Evolutionary conservation across 2,329 filamentous ascomycete species (phyloP).

Genomic region (Diaporthe sp.): DNA sequence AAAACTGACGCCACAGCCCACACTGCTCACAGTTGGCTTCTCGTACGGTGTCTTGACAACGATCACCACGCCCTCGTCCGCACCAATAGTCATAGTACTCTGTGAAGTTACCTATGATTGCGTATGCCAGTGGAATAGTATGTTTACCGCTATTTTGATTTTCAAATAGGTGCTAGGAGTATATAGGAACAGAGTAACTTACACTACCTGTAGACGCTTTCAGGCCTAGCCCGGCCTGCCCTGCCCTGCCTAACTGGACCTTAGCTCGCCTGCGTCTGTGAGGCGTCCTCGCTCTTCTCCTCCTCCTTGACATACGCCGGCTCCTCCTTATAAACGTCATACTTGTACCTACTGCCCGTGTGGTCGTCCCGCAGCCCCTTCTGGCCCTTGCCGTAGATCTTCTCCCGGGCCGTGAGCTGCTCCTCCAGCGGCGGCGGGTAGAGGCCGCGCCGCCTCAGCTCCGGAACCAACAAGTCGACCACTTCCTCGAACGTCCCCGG

Average conservation of each 20-base stretch:
- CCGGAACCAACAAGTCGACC: constrained; percentile 63
- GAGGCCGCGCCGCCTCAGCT: constrained; percentile 57
- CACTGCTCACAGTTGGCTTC: too few relatives aligned
- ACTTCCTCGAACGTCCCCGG: constrained; percentile 67
- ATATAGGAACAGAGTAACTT: not conserved
- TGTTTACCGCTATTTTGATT: not conserved
- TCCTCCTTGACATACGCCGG: constrained; percentile 48
- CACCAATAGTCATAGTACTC: too few relatives aligned
- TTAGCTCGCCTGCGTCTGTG: not conserved
- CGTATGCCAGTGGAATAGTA: not conserved
- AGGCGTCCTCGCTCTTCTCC: not conserved
- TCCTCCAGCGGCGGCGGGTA: constrained; percentile 53
- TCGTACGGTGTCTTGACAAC: too few relatives aligned
- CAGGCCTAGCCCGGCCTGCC: not conserved
- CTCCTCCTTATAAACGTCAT: constrained; percentile 72
- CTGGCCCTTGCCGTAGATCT: constrained; percentile 73
- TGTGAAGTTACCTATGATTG: not conserved
- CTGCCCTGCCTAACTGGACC: too few relatives aligned
- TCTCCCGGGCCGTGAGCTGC: constrained; percentile 69
- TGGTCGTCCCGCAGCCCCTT: constrained; percentile 70
- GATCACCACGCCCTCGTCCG: too few relatives aligned
- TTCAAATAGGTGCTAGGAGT: not conserved
- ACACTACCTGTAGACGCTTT: not conserved
- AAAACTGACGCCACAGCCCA: too few relatives aligned
- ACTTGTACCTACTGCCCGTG: constrained; percentile 71